Conservation (phyloP, 176 grass and related monocot species). For the Eragrostis curvula region DNA sequence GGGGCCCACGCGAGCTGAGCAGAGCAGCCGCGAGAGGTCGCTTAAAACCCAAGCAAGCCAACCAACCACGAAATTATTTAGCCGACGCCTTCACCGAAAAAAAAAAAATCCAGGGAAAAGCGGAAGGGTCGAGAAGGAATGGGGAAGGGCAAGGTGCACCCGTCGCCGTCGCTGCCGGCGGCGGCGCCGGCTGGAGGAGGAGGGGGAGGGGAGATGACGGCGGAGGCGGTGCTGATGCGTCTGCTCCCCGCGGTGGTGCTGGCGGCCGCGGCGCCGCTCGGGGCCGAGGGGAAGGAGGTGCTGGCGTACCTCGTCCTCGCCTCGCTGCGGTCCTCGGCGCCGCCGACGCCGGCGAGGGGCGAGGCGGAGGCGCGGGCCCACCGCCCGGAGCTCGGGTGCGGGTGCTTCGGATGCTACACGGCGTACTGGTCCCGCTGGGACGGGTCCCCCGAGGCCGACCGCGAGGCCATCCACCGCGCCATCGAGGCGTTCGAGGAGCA, state of each 20-base stretch:
- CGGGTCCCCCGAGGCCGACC: constrained; percentile 51
- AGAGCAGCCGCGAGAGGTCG: background rate
- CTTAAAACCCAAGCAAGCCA: constrained; percentile 51
- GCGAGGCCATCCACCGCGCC: constrained; percentile 64
- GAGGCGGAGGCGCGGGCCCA: background rate
- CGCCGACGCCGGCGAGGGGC: constrained; percentile 2
- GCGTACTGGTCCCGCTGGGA: constrained; percentile 83
- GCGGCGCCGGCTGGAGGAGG: background rate
- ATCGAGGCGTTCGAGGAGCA: constrained; percentile 89
- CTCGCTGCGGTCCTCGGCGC: constrained; percentile 58
- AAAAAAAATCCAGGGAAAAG: background rate
- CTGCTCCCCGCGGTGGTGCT: constrained; percentile 58
- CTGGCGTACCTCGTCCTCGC: constrained; percentile 71
- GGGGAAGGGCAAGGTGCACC: constrained; percentile 81
- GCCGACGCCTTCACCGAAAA: background rate
- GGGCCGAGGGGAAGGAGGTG: constrained; percentile 68
- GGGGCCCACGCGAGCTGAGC: background rate
- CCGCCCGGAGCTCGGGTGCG: constrained; percentile 62
- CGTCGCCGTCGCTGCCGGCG: constrained; percentile 43
- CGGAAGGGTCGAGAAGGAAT: constrained; percentile 35
- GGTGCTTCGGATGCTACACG: constrained; percentile 89
- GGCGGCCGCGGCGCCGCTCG: constrained; percentile 46
- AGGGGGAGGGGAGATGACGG: background rate
- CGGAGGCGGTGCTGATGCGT: constrained; percentile 39
- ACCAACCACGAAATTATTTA: constrained; percentile 15